Conservation (phyloP, 441 rosid species). For the Eruca vesicaria region DNA sequence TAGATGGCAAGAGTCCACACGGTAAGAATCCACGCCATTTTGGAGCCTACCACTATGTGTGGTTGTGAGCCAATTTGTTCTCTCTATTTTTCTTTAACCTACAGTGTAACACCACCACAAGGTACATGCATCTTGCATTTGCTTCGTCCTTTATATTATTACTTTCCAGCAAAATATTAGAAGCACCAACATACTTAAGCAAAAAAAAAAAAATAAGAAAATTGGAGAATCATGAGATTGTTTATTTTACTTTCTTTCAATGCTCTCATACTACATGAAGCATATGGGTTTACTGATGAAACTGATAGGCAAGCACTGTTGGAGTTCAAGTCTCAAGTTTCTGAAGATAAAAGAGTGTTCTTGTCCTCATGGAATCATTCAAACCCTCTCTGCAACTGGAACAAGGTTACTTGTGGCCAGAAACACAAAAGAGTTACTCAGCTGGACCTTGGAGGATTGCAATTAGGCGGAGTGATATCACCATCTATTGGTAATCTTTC, state of each 20-base stretch:
- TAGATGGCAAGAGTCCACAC: neutral
- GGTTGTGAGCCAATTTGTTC: neutral
- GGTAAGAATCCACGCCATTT: neutral
- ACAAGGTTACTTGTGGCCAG: constrained; percentile 1
- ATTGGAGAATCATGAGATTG: constrained; percentile 9
- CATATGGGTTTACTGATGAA: neutral
- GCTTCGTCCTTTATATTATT: neutral
- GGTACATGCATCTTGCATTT: neutral
- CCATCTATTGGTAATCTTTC: constrained; percentile 31
- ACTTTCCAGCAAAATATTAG: neutral
- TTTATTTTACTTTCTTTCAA: constrained; percentile 1
- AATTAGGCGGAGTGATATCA: constrained; percentile 19
- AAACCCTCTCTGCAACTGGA: constrained; percentile 6
- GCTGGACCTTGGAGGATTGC: neutral
- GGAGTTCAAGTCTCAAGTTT: constrained; percentile 6
- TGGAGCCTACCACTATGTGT: neutral
- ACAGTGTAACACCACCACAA: neutral
- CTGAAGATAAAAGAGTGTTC: neutral
- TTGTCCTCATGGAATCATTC: constrained; percentile 24
- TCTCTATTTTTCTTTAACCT: neutral
- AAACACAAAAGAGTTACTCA: constrained; percentile 15
- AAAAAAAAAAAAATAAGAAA: neutral
- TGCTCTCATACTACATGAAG: constrained; percentile 13
- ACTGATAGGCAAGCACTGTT: constrained; percentile 9
- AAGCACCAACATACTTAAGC: neutral